Base-by-base conservation (phyloP, 257 asterid species). In the Datura wrightii region DNA sequence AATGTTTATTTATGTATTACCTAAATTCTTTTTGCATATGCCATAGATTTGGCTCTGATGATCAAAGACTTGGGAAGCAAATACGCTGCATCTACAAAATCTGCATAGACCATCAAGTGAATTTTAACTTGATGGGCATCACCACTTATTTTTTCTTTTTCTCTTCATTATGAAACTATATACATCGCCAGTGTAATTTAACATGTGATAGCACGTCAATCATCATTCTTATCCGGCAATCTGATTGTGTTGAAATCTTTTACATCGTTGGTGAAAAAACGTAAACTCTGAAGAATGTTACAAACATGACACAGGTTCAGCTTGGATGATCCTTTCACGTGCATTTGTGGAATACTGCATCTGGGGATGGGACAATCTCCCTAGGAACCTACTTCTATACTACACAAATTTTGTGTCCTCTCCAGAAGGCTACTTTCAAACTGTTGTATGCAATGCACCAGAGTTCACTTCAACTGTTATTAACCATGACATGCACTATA, bases 291-390 rank as follows among this genome's bases (percentile, higher is more conserved):
- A 72, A 19, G 60, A 3, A 24, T 76, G n/a, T 50, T 76, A 50
- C 46, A 76, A 31, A 76, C 63, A 66, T 55, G 53, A 82, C 79
- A 84, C 93, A 97, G 98, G 99, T 82, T 95, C 99, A 9, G 99
- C 99, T 46, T 97, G 99, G 99, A 94, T 89, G 97, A 84, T 97
- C 83, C 88, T 94, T 66, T 94, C 99, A 1, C 97, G 95, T 2
- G 90, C 94, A 13, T 95, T 95, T 55, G 93, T 94, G 10, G 98
- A 97, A 86, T 94, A 95, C 91, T 87, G 91, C 90, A 88, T 97
- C 50, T 93, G 97, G 98, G 99, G 98, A 50, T 97, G 98, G 96
- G 99, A 97, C 53, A 97, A 95, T 87, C 97, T 95, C 48, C 99
- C 99, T 1, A 88, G 99, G 88, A 94, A 92, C 54, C 92, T 97